Conservation (phyloP, 1,284 basidiomycete genomes). For the Leccinum solheimii region DNA sequence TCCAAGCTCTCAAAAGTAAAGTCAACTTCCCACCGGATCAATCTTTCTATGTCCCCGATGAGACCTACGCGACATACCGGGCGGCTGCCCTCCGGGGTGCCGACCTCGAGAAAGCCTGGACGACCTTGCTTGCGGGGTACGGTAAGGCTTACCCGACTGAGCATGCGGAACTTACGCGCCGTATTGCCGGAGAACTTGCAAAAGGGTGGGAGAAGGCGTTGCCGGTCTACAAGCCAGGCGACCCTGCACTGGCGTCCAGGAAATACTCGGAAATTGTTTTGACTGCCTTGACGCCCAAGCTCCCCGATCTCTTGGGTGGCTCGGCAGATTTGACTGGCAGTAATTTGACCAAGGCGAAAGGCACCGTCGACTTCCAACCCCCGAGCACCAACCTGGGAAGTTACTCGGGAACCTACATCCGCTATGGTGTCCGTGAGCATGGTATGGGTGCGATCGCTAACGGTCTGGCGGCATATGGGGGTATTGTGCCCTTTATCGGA, state of each 20-base stretch:
- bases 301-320: conserved; percentile 88
- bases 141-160: conserved; percentile 79
- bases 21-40: conserved; percentile 82
- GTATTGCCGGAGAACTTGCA: conserved; percentile 83
- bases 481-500: conserved; percentile 81
- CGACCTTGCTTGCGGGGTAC: conserved; percentile 70
- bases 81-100: conserved; percentile 73
- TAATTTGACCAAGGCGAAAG: conserved; percentile 87
- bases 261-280: conserved; percentile 93
- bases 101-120: conserved; percentile 77
- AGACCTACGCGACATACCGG: conserved; percentile 71
- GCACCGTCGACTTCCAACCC: conserved; percentile 88
- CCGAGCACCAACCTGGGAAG: conserved; percentile 81
- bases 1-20: conserved; percentile 80
- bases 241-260: conserved; percentile 86
- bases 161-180: conserved; percentile 83
- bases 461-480: conserved; percentile 84
- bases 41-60: conserved; percentile 79
- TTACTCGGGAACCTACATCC: conserved; percentile 89
- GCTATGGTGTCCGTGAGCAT: conserved; percentile 97
- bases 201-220: conserved; percentile 85
- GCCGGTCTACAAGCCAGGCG: conserved; percentile 79
- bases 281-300: conserved; percentile 67
- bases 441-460: conserved; percentile 96
- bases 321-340: conserved; percentile 93